Evolutionary conservation across 371 early-diverging fungal genomes (phyloP), one percentile per base, ranked within the genome.

Genomic region (Scutellospora calospora): DNA sequence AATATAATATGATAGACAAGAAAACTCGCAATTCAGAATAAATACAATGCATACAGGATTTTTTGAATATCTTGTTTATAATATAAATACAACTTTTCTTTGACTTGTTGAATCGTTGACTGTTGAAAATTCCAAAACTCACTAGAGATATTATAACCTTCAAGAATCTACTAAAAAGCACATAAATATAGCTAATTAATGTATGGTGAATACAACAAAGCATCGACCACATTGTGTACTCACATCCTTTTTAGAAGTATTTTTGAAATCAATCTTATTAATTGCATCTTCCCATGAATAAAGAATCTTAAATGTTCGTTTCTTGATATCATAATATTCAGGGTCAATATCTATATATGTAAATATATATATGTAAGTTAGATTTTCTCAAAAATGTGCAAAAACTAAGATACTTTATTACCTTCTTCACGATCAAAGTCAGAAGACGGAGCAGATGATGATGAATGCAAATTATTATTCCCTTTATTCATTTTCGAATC

Each of bases 31-130:
- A 68, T 68, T 38, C 41, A 1, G 45, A 38, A 41, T 2, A 57
- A 35, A 74, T 74, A 1, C 66, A 74, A 74, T 74, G 55, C 57
- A 57, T 74, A 74, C 74, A 74, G 74, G 33, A 74, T 74, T 74
- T 74, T 74, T 38, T 74, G 74, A 45, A 74, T 74, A 8, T 74
- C 74, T 25, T 31, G 29, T 73, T 74, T 74, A 14, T 57, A 74
- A n/a, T 57, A 74, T 29, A 72, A 72, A 72, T 72, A 16, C 55
- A 27, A 33, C 0, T 54, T 54, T 73, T 73, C 73, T 54, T 73
- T 54, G 73, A 73, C 31, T 33, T 74, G 74, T 74, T 54, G 55
- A 74, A 74, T 74, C 35, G 74, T 74, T 2, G 31, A 29, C 55
- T 72, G 27, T 72, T 73, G 73, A 73, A 73, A 74, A 74, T 74